Conservation (phyloP, 1,284 basidiomycete species). For the Fomitopsis betulina region DNA sequence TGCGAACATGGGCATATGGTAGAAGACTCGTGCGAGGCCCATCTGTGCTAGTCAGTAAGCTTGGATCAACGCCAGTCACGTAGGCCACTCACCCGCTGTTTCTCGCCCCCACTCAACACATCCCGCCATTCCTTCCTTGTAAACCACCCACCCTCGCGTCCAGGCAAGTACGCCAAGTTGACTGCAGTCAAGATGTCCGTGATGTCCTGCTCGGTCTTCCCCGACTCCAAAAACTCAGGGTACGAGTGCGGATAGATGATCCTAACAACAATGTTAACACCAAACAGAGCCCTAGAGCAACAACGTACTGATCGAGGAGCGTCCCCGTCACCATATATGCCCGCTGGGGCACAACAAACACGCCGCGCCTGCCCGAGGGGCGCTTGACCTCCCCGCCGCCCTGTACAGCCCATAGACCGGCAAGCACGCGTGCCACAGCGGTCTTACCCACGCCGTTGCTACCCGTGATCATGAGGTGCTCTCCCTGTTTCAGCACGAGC, state of each 20-base stretch:
- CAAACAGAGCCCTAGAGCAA: neutral
- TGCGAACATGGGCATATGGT: slow-evolving; percentile 77
- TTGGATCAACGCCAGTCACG: neutral
- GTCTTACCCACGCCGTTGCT: slow-evolving; percentile 95
- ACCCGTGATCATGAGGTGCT: slow-evolving; percentile 94
- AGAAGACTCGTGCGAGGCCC: slow-evolving; percentile 82
- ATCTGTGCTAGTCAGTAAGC: slow-evolving; percentile 48
- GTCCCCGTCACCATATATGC: slow-evolving; percentile 89
- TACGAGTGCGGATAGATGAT: slow-evolving; percentile 85
- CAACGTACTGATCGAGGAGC: slow-evolving; percentile 77
- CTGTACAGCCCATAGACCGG: slow-evolving; percentile 79
- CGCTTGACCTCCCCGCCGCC: slow-evolving; percentile 39
- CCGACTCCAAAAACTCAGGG: slow-evolving; percentile 63
- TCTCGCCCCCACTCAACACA: slow-evolving; percentile 92
- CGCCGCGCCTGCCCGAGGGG: slow-evolving; percentile 43
- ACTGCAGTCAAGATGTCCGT: slow-evolving; percentile 74
- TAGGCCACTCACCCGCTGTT: slow-evolving; percentile 66
- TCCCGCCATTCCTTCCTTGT: slow-evolving; percentile 96
- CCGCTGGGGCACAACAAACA: slow-evolving; percentile 91
- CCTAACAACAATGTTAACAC: slow-evolving; percentile 21
- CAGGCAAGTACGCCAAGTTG: slow-evolving; percentile 83
- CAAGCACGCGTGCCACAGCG: slow-evolving; percentile 85
- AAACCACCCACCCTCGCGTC: slow-evolving; percentile 85
- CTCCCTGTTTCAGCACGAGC: slow-evolving; percentile 68
- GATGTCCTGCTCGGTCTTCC: slow-evolving; percentile 66